A percentile compares a stretch with the other conserved stretches of the same genome.
These are phyloP conservation scores for Camillea tinctor DNA, from an alignment of 2,329 filamentous ascomycete genomes.

Conservation along the genomic window DNA sequence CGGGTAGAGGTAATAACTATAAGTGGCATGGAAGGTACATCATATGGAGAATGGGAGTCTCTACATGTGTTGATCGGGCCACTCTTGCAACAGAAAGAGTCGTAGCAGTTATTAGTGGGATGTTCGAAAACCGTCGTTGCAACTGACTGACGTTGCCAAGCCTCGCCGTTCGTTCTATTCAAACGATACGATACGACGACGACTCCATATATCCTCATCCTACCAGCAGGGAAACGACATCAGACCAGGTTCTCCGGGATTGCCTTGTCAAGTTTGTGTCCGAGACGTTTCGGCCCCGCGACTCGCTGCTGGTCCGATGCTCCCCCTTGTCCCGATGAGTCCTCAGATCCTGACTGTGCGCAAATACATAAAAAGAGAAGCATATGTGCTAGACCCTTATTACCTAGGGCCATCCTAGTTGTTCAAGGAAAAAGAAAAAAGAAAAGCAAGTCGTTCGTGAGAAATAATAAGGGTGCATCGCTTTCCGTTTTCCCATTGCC, in stretches of 20 bases:
- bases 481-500: neutral
- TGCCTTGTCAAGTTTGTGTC: constrained; percentile 10
- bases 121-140: neutral
- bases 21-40: neutral
- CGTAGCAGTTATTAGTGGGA: neutral
- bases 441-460: neutral
- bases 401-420: neutral
- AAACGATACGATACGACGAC: neutral
- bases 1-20: neutral
- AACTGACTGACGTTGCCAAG: neutral
- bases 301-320: constrained; percentile 9
- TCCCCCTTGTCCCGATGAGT: constrained; percentile 1
- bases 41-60: neutral
- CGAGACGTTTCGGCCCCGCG: constrained; percentile 9
- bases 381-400: neutral
- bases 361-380: neutral
- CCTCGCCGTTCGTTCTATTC: neutral
- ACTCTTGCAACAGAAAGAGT: neutral
- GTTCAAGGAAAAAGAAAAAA: neutral
- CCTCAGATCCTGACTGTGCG: constrained; percentile 6
- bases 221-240: neutral
- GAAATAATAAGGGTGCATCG: neutral
- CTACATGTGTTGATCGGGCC: neutral
- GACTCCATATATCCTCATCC: neutral
- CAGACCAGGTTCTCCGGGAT: constrained; percentile 6